Percentiles rank a stretch among this genome's conserved stretches.
Evolutionary conservation across 768 basidiomycete species (phyloP).

Genomic region (Pleurotus giganteus): DNA sequence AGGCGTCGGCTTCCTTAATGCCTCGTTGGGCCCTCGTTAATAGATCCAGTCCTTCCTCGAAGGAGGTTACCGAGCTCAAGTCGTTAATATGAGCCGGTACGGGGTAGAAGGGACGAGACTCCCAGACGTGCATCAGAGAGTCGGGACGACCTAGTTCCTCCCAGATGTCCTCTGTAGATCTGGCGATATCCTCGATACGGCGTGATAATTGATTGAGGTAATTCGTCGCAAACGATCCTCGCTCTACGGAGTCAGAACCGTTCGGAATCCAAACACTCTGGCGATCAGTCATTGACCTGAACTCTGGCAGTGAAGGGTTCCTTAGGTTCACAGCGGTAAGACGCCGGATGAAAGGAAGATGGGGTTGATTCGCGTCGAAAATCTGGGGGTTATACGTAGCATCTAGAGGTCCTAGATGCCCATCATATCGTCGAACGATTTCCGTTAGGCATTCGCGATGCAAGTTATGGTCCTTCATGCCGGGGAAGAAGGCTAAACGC

Average conservation of each 20-base stretch:
- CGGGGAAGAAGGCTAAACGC: background rate
- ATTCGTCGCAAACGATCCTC: background rate
- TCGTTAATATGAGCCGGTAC: background rate
- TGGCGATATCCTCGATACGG: background rate
- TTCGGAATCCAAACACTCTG: background rate
- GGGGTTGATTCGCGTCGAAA: background rate
- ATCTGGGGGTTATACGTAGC: background rate
- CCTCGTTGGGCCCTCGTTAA: background rate
- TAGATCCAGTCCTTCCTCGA: background rate
- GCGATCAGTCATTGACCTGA: background rate
- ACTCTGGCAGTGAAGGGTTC: background rate
- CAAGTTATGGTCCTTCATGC: background rate
- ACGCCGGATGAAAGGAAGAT: background rate
- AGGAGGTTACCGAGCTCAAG: background rate
- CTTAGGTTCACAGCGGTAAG: background rate
- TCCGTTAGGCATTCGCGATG: background rate
- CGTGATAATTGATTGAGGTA: background rate
- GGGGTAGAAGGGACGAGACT: background rate
- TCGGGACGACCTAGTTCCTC: background rate
- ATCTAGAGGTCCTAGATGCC: slow-evolving; percentile 3
- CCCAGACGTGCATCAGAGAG: background rate
- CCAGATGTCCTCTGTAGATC: background rate
- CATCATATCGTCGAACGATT: background rate
- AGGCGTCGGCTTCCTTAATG: background rate
- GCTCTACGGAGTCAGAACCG: background rate